Percentiles rank a stretch among this genome's conserved stretches.
Evolutionary conservation across 1,139 yeast species (phyloP).

Genomic region (Debaryomyces subglobosus): DNA sequence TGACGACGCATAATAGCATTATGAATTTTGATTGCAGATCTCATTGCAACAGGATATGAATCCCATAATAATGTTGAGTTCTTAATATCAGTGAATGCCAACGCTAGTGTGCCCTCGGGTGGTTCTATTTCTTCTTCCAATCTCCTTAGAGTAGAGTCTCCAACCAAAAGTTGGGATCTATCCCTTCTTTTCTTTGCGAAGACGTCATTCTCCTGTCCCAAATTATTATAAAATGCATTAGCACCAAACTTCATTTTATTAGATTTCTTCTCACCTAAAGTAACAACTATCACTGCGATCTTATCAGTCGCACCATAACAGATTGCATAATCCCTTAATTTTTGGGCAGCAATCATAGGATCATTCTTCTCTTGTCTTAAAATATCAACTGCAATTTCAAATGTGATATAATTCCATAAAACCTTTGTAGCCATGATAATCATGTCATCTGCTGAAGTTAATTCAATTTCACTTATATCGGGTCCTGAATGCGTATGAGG

Average conservation of each 20-base stretch:
- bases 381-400: constrained; percentile 88
- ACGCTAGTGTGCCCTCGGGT: constrained; percentile 91
- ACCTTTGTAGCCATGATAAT: constrained; percentile 83
- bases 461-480: constrained; percentile 61
- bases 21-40: constrained; percentile 94
- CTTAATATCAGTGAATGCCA: constrained; percentile 96
- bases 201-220: constrained; percentile 46
- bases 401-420: constrained; percentile 82
- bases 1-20: constrained; percentile 94
- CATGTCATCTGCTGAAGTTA: constrained; percentile 78
- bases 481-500: constrained; percentile 95
- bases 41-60: constrained; percentile 88
- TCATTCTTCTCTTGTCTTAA: constrained; percentile 80
- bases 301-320: constrained; percentile 88
- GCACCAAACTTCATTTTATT: constrained; percentile 31
- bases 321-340: constrained; percentile 89
- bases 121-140: constrained; percentile 92
- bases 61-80: constrained; percentile 96
- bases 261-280: constrained; percentile 52
- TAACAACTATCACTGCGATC: constrained; percentile 81
- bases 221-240: constrained; percentile 39
- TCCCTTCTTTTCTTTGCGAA: constrained; percentile 56
- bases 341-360: constrained; percentile 92
- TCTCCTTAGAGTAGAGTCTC: constrained; percentile 80
- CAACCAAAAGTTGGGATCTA: constrained; percentile 53